Evolutionary conservation across 2,329 filamentous ascomycete species (phyloP).

Genomic region (Aspergillus sp.): DNA sequence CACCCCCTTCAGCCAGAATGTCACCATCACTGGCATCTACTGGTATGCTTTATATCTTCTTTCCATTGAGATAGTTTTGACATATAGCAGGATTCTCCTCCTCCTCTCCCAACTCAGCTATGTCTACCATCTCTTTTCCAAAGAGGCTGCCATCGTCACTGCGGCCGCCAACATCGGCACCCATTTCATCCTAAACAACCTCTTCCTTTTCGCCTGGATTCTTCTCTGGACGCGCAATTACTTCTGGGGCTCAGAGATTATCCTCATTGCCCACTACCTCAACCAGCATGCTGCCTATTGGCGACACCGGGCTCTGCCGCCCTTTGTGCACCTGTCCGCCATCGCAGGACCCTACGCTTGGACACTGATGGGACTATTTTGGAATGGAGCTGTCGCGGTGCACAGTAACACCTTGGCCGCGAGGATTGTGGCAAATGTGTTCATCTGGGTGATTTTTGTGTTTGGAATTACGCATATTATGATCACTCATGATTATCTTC

Average conservation of each 20-base stretch:
- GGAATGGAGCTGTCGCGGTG: slow-evolving; percentile 82
- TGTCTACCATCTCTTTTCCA: slow-evolving; percentile 69
- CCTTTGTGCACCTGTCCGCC: slow-evolving; percentile 70
- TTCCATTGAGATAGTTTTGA: too few relatives aligned
- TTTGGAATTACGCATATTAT: slow-evolving; percentile 74
- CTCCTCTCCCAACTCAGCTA: slow-evolving; percentile 74
- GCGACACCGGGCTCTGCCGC: slow-evolving; percentile 66
- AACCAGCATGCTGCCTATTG: slow-evolving; percentile 78
- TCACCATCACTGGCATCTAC: slow-evolving; percentile 62
- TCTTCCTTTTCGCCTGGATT: slow-evolving; percentile 76
- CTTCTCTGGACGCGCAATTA: slow-evolving; percentile 74
- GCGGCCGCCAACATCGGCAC: slow-evolving; percentile 71
- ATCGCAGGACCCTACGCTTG: slow-evolving; percentile 77
- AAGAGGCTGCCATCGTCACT: slow-evolving; percentile 57
- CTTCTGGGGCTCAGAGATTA: slow-evolving; percentile 70
- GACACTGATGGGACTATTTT: slow-evolving; percentile 82
- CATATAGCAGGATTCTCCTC: slow-evolving; percentile 57
- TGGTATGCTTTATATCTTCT: slow-evolving; percentile 49
- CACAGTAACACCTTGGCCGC: slow-evolving; percentile 62
- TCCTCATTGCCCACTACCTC: slow-evolving; percentile 75
- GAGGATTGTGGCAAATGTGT: slow-evolving; percentile 79
- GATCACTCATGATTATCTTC: slow-evolving; percentile 68
- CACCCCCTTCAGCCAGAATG: slow-evolving; percentile 73
- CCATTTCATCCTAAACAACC: slow-evolving; percentile 82
- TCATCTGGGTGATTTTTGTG: slow-evolving; percentile 76